phyloP scores from a whole-genome alignment of 2,329 filamentous ascomycete species.

The Mollisia scopiformis region DNA sequence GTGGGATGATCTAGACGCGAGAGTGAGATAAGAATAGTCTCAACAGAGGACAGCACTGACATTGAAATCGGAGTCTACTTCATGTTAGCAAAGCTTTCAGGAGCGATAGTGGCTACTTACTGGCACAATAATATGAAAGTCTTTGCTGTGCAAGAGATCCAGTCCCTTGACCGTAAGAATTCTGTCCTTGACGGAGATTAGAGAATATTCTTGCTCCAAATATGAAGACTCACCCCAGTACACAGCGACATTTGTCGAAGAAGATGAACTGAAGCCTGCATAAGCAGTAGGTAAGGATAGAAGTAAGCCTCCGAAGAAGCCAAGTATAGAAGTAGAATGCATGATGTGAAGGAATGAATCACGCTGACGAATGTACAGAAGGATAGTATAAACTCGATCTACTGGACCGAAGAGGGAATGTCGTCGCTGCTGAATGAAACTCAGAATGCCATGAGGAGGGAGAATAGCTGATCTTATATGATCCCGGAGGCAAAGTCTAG shows the following conservation, averaged over 20 bases:
- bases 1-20: constrained; percentile 61
- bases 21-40: no score
- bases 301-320: background rate
- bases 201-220: no score
- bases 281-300: constrained; percentile 23
- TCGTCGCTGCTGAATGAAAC: background rate
- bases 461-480: background rate
- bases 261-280: constrained; percentile 47
- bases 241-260: constrained; percentile 58
- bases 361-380: background rate
- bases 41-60: no score
- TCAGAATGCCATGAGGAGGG: background rate
- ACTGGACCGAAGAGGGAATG: background rate
- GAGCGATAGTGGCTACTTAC: constrained; percentile 43
- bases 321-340: background rate
- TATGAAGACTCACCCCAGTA: constrained; percentile 62
- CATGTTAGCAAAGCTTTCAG: constrained; percentile 19
- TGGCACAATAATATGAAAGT: constrained; percentile 60
- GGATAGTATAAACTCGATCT: background rate
- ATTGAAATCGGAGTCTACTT: constrained; percentile 48
- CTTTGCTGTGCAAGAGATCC: constrained; percentile 54
- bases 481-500: background rate
- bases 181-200: constrained; percentile 51
- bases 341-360: background rate
- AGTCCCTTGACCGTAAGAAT: constrained; percentile 54